Evolutionary conservation across 768 basidiomycete genomes (phyloP).

Genomic region (Pleurotus tuber-regium): DNA sequence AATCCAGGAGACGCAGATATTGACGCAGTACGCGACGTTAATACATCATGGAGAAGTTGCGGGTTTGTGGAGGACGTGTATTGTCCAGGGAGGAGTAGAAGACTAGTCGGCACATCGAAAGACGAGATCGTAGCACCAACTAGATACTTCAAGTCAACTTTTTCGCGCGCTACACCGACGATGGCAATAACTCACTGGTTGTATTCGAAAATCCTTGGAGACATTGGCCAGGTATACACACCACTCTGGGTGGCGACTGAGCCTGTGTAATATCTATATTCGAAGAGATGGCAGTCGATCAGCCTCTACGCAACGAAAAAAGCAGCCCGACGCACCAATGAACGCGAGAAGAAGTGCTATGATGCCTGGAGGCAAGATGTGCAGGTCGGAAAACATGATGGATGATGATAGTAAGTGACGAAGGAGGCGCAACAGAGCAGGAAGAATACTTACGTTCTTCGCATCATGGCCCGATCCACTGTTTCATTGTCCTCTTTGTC

Average conservation of each 20-base stretch:
- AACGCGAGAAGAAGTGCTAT: conserved; percentile 2
- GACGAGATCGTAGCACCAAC: conserved; percentile 60
- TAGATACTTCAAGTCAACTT: conserved; percentile 21
- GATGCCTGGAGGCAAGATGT: background rate
- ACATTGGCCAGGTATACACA: conserved; percentile 74
- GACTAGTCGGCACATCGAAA: conserved; percentile 40
- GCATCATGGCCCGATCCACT: background rate
- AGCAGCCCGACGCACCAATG: background rate
- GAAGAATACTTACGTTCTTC: background rate
- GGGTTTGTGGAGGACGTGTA: conserved; percentile 62
- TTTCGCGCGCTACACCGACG: background rate
- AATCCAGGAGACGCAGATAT: conserved; percentile 55
- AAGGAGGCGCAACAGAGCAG: background rate
- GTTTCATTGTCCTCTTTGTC: background rate
- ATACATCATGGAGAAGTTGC: conserved; percentile 51
- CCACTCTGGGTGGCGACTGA: conserved; percentile 34
- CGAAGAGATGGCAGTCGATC: background rate
- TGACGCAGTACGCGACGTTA: conserved; percentile 52
- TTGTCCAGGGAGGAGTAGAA: conserved; percentile 59
- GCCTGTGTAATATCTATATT: conserved; percentile 12
- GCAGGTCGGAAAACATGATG: background rate
- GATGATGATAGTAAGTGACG: conserved; percentile 4
- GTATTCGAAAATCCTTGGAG: conserved; percentile 63
- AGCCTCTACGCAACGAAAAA: background rate
- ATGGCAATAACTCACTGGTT: conserved; percentile 33